phyloP scores from a whole-genome alignment of 1,284 basidiomycete species.

The Apiotrichum mycotoxinovorans region DNA sequence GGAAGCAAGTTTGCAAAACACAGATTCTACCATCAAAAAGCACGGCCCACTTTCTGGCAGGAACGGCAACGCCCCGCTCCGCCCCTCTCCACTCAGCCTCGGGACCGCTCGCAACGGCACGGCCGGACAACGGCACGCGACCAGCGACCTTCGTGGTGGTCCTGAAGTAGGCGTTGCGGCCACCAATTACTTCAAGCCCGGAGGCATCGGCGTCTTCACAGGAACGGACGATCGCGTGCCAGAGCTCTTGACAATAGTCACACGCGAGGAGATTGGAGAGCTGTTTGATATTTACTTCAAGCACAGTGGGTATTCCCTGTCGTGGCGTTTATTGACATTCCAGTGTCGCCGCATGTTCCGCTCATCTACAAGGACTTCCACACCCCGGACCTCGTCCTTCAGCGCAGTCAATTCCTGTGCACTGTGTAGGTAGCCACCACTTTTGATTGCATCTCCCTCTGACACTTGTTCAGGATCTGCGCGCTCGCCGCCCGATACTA shows the following conservation, averaged over 20 bases:
- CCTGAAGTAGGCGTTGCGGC: conserved; percentile 63
- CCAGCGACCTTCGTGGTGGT: conserved; percentile 37
- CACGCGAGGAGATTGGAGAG: conserved; percentile 77
- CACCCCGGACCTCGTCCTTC: conserved; percentile 85
- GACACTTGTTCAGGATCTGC: conserved; percentile 57
- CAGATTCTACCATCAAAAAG: conserved; percentile 48
- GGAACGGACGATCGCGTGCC: conserved; percentile 51
- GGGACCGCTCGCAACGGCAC: conserved; percentile 21
- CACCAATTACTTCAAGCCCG: conserved; percentile 90
- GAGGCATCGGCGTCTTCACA: conserved; percentile 49
- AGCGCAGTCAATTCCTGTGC: conserved; percentile 83
- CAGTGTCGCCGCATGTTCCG: conserved; percentile 47
- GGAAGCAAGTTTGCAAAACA: conserved; percentile 84
- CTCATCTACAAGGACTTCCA: conserved; percentile 80
- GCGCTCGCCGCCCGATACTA: conserved; percentile 92
- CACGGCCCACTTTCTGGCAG: conserved; percentile 6
- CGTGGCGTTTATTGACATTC: no score
- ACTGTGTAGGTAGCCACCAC: conserved; percentile 92
- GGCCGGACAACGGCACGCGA: conserved; percentile 26
- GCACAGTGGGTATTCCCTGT: conserved; percentile 26
- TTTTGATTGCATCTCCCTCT: conserved; percentile 21
- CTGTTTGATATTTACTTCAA: conserved; percentile 82
- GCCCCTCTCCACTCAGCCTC: conserved; percentile 35
- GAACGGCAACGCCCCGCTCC: conserved; percentile 25
- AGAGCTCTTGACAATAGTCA: conserved; percentile 80